A percentile compares a stretch with the other conserved stretches of the same genome.
Conservation (phyloP, 768 basidiomycete species). For the Collybia sp. region DNA sequence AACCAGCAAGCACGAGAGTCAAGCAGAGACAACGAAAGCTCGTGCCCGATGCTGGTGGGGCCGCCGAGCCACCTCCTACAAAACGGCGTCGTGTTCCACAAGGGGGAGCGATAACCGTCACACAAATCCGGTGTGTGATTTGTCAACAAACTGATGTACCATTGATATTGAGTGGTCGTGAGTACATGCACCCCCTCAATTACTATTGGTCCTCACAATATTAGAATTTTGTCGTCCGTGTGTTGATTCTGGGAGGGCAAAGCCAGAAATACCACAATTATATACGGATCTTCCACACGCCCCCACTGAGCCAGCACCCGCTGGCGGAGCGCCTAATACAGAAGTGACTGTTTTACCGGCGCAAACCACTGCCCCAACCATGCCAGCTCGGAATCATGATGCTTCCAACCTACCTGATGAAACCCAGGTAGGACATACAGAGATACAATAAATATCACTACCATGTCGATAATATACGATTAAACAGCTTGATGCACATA, state of each 20-base stretch:
- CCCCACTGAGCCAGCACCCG: neutral
- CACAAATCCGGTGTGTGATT: conserved; percentile 44
- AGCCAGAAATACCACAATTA: conserved; percentile 3
- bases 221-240: conserved; percentile 69
- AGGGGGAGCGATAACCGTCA: conserved; percentile 17
- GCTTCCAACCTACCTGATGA: no score
- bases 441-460: conserved; percentile 1
- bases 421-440: no score
- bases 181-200: conserved; percentile 21
- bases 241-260: conserved; percentile 46
- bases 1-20: conserved; percentile 23
- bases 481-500: neutral
- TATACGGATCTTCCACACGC: conserved; percentile 5
- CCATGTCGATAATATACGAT: conserved; percentile 1
- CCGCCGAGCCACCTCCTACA: conserved; percentile 12
- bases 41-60: conserved; percentile 6
- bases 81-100: conserved; percentile 40
- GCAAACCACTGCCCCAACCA: no score
- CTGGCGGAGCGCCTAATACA: neutral
- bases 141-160: conserved; percentile 71
- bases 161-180: conserved; percentile 71
- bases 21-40: conserved; percentile 22
- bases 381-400: no score
- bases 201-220: neutral
- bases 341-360: no score